Percentiles rank a stretch among this genome's conserved stretches.
These are phyloP conservation scores for Basidiobolus meristosporus DNA, from an alignment of 371 early-diverging fungal species.

Conservation along the genomic window DNA sequence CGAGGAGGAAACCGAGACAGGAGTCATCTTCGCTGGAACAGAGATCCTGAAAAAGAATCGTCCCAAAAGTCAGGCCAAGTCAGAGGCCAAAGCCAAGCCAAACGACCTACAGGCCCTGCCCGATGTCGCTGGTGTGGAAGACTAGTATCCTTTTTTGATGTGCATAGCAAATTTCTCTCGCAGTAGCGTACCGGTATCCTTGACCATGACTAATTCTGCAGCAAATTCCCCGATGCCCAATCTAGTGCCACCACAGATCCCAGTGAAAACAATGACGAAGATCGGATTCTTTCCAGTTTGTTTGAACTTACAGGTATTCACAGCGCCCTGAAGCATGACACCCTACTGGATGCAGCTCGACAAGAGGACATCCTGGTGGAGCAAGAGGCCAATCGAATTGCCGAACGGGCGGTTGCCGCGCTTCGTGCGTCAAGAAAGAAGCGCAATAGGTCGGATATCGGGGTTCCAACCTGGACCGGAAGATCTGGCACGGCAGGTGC, in stretches of 20 bases:
- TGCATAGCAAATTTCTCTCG: background rate
- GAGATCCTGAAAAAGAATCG: constrained; percentile 14
- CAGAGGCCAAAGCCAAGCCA: constrained; percentile 5
- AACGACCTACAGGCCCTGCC: constrained; percentile 10
- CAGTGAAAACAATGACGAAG: constrained; percentile 13
- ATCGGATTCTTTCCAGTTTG: constrained; percentile 41
- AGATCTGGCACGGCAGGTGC: background rate
- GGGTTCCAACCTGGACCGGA: too few relatives aligned
- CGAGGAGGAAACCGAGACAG: constrained; percentile 43
- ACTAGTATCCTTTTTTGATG: background rate
- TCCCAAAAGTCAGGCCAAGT: constrained; percentile 3
- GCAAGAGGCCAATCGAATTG: constrained; percentile 44
- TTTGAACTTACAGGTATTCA: constrained; percentile 71
- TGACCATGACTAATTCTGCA: background rate
- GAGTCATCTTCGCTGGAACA: constrained; percentile 38
- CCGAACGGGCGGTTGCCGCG: constrained; percentile 20
- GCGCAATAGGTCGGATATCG: constrained; percentile 1
- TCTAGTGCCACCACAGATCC: background rate
- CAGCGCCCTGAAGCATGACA: constrained; percentile 73
- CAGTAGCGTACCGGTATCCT: background rate
- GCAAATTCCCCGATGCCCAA: background rate
- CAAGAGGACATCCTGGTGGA: constrained; percentile 48
- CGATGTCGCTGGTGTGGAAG: constrained; percentile 3
- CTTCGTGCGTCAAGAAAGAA: constrained; percentile 10
- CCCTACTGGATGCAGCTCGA: constrained; percentile 44